Evolutionary conservation across 345 rosid genomes (phyloP).

Genomic region (Pelargonium nanum): DNA sequence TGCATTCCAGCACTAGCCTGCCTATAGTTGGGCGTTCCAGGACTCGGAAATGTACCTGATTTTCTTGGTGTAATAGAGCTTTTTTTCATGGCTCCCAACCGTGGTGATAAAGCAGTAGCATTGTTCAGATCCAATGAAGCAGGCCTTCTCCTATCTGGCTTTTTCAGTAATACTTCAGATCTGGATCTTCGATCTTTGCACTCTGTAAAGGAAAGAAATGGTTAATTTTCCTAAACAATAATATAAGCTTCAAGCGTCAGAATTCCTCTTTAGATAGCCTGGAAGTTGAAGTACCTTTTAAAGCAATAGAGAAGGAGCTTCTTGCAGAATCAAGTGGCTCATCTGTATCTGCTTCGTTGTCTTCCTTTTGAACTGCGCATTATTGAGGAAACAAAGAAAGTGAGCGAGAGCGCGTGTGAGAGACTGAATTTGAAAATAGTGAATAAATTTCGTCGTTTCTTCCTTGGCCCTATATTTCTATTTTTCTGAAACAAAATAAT

Average conservation of each 20-base stretch:
- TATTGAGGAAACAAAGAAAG: constrained; percentile 19
- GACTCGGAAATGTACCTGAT: constrained; percentile 72
- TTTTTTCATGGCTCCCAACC: constrained; percentile 43
- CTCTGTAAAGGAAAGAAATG: constrained; percentile 30
- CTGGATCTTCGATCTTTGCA: constrained; percentile 71
- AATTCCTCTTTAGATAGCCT: neutral
- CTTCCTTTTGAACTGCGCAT: constrained; percentile 43
- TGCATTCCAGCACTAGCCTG: constrained; percentile 52
- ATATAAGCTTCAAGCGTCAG: neutral
- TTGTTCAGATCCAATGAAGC: constrained; percentile 72
- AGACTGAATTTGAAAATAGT: constrained; percentile 13
- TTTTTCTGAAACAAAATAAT: constrained; percentile 15
- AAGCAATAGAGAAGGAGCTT: constrained; percentile 75
- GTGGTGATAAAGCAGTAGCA: constrained; percentile 54
- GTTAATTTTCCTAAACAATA: neutral
- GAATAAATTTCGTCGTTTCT: constrained; percentile 12
- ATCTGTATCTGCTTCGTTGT: constrained; percentile 29
- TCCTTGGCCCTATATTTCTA: constrained; percentile 4
- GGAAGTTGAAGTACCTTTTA: constrained; percentile 44
- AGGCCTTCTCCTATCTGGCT: constrained; percentile 53
- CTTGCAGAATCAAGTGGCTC: constrained; percentile 60
- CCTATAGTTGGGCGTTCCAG: constrained; percentile 69
- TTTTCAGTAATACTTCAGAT: constrained; percentile 55
- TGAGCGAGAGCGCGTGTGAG: constrained; percentile 7
- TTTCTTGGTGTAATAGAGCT: constrained; percentile 37